Percentiles rank a stretch among this genome's conserved stretches.
Evolutionary conservation across 371 early-diverging fungal species (phyloP).

Genomic region (Batrachochytrium dendrobatidis): DNA sequence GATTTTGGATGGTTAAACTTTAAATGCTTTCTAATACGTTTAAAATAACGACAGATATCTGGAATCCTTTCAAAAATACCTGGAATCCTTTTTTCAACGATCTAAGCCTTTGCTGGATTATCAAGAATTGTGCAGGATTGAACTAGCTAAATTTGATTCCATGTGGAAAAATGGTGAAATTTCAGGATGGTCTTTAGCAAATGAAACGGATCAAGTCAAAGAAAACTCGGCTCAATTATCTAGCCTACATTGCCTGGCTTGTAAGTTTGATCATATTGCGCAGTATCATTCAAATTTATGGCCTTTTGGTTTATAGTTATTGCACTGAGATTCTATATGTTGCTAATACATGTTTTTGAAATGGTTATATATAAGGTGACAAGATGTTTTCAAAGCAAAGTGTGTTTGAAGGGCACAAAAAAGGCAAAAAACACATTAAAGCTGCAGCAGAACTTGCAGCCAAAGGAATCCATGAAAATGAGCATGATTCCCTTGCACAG

Average conservation of each 20-base stretch:
- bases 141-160: constrained; percentile 48
- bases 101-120: constrained; percentile 75
- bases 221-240: constrained; percentile 54
- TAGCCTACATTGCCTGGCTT: constrained; percentile 66
- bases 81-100: constrained; percentile 67
- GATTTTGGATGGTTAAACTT: constrained; percentile 3
- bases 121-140: constrained; percentile 40
- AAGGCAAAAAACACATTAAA: constrained; percentile 84
- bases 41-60: constrained; percentile 51
- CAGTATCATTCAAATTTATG: neutral
- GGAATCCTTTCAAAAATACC: constrained; percentile 52
- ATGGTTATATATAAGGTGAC: constrained; percentile 41
- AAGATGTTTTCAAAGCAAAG: constrained; percentile 79
- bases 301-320: neutral
- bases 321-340: neutral
- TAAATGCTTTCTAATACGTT: neutral
- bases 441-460: constrained; percentile 52
- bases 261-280: neutral
- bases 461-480: constrained; percentile 14
- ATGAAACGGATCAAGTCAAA: constrained; percentile 16
- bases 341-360: neutral
- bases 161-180: constrained; percentile 54
- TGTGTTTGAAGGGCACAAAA: constrained; percentile 78
- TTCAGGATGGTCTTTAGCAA: constrained; percentile 54
- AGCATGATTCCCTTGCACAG: constrained; percentile 10